Base-by-base conservation (phyloP, 164 flowering plant species). In the Tetrastigma voinierianum region DNA sequence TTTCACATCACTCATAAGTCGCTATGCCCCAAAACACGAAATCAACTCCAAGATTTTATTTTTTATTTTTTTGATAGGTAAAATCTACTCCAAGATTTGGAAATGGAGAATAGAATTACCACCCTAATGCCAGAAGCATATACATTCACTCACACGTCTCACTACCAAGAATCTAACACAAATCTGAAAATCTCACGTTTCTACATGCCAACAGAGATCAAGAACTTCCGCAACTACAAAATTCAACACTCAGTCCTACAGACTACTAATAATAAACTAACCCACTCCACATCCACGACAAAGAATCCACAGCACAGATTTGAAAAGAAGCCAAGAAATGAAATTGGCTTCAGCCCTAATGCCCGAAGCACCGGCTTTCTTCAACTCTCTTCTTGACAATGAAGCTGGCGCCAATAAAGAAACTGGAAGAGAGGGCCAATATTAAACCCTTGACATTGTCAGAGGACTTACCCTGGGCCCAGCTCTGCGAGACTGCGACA, bases 321-420 rank as follows among this genome's bases (percentile, higher is more conserved):
- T 15, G 12, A 64, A 47, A 11, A 62, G 49, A 57, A 15, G 18
- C 18, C 52, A 48, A 12, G n/a, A 10, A 4, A 55, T 12, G 17
- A 25, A 10, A 23, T 59, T 77, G 77, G n/a, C n/a, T n/a, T 79
- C 81, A 62, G 81, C 81, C 23, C 79, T 67, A 21, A 68, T 40
- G 9, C 81, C 81, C 8, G 76, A 66, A 21, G 74, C 80, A 1
- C 76, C 81, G 21, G 83, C 79, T 60, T 68, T 74, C 70, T 80
- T 80, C 16, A 80, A 32, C 83, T 52, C 72, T 77, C 62, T 80
- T 80, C 74, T 80, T 80, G 20, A 80, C 65, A 15, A 81, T 78
- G 61, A 81, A 81, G 46, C 84, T 81, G 10, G 81, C 68, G 5
- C 84, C 84, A 16, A 81, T 81, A 54, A 81, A 81, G 20, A 68